Evolutionary conservation across 2,329 filamentous ascomycete species (phyloP).

Genomic region (Neodidymelliopsis sp.): DNA sequence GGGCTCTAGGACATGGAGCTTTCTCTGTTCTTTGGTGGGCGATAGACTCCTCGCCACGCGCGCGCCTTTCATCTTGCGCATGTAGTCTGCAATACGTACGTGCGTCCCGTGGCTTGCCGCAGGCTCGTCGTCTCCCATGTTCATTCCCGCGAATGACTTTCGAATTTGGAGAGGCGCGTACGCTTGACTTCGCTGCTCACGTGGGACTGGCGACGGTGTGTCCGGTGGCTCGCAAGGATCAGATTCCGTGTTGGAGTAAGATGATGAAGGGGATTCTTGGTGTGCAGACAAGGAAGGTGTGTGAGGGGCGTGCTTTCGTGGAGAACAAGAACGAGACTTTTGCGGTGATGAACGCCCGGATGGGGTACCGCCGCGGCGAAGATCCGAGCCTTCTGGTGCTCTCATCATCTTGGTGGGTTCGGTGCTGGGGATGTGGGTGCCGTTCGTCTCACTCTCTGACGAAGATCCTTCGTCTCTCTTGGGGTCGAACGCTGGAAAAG

Average conservation of each 20-base stretch:
- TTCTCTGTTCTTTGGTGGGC: background rate
- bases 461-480: background rate
- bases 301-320: background rate
- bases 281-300: constrained; percentile 8
- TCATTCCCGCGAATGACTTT: background rate
- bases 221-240: constrained; percentile 19
- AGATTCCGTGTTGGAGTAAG: constrained; percentile 1
- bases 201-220: constrained; percentile 31
- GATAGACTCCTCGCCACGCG: background rate
- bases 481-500: constrained; percentile 7
- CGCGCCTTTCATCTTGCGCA: constrained; percentile 2
- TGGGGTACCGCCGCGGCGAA: constrained; percentile 12
- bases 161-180: constrained; percentile 23
- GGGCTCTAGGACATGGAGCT: background rate
- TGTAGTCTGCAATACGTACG: constrained; percentile 11
- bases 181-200: constrained; percentile 22
- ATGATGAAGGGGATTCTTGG: constrained; percentile 5
- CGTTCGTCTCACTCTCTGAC: background rate
- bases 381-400: background rate
- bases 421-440: constrained; percentile 3
- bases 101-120: background rate
- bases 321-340: background rate
- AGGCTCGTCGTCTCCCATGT: background rate
- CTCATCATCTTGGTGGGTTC: background rate
- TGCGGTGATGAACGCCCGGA: constrained; percentile 12